phyloP scores from a whole-genome alignment of 345 rosid species.

The Salix exigua region DNA sequence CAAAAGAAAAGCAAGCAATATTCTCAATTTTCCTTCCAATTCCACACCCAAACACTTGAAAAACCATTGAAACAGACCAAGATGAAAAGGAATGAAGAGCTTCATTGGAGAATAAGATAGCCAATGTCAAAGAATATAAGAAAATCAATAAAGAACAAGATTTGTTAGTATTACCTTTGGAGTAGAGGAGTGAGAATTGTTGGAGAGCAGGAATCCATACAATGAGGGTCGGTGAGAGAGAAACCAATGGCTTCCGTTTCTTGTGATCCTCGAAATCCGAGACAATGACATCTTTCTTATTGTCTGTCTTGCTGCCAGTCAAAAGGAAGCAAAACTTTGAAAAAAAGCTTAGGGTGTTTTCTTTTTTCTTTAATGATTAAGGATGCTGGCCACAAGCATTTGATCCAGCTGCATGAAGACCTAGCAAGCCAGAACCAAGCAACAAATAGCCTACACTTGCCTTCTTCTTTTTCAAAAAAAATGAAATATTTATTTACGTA shows the following conservation, averaged over 20 bases:
- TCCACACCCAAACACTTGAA: background rate
- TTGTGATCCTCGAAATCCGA: background rate
- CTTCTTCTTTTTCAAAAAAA: background rate
- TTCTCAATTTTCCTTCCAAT: background rate
- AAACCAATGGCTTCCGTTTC: background rate
- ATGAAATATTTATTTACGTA: no score
- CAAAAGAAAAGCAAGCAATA: background rate
- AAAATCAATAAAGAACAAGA: background rate
- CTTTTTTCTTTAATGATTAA: background rate
- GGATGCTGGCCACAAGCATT: background rate
- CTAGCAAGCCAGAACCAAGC: background rate
- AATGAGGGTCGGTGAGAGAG: background rate
- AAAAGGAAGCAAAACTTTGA: background rate
- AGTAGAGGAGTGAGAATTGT: background rate
- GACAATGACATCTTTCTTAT: background rate
- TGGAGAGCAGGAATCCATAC: background rate
- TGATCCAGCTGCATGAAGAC: background rate
- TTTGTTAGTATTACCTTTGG: background rate
- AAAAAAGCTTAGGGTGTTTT: background rate
- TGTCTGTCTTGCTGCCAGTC: background rate
- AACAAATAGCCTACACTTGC: background rate
- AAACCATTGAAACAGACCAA: background rate
- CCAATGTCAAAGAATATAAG: background rate
- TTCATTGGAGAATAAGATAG: no score
- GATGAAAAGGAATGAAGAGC: background rate